Base-by-base conservation (phyloP, 2,329 filamentous ascomycete genomes). In the Colletotrichum sansevieriae region DNA sequence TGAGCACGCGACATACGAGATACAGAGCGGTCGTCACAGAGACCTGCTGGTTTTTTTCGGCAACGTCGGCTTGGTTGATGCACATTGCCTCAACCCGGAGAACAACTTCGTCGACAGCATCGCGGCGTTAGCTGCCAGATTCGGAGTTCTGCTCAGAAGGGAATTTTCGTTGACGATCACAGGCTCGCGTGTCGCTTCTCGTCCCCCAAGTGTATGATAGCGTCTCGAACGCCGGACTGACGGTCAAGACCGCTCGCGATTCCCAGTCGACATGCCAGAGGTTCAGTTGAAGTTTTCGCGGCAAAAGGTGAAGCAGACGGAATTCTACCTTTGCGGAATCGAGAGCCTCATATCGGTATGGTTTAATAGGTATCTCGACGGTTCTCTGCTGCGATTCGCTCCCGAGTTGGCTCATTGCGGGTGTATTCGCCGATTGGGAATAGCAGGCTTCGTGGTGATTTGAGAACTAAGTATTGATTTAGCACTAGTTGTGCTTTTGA, bases 181-280 rank as follows among this genome's bases (percentile, higher is more conserved):
- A n/a, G 33, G 33, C 7, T 71, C 72, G 43, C 55, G 65, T 10
- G 75, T 73, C 12, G 49, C 71, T 35, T 72, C 71, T 8, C 70
- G 71, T 35, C 78, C 78, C 78, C 78, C 78, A 80, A 37, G 77
- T 77, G 60, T 80, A 80, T n/a, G 78, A 80, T 51, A 80, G 74
- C 39, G 77, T 72, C 55, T 79, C 77, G 68, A 37, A 60, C 2
- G 20, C 15, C 9, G 52, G 52, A 55, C 52, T 18, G 18, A 18
- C n/a, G 52, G 20, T 15, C 39, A n/a, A 10, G 52, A 22, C n/a
- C 18, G 33, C 35, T 41, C 8, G n/a, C 33, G 15, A 41, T n/a
- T 3, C 22, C 12, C 15, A 55, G 8, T 7, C 22, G 49, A 8
- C 49, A 52, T 12, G 49, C 13, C 29, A 52, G 13, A 1, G 49